These are phyloP conservation scores for Gossypium laxum DNA, from an alignment of 441 rosid species.

Conservation along the genomic window DNA sequence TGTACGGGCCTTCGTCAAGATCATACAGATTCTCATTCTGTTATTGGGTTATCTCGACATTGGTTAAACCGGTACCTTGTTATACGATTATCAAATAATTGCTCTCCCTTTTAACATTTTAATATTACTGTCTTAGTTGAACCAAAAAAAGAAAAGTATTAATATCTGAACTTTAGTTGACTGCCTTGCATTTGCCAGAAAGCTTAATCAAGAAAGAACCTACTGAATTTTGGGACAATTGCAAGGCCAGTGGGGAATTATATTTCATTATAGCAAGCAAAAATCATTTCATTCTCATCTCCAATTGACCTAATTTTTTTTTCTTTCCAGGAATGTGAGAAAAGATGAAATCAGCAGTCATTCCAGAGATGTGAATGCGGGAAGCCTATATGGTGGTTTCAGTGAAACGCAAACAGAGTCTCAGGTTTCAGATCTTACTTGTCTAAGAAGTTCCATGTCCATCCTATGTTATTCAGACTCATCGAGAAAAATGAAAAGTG, in stretches of 20 bases:
- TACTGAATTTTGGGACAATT: slow-evolving; percentile 2
- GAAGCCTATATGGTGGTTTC: slow-evolving; percentile 48
- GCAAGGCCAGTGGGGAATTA: background rate
- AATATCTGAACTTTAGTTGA: background rate
- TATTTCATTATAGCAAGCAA: background rate
- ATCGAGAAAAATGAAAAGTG: background rate
- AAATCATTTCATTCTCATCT: slow-evolving; percentile 3
- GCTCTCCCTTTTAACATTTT: background rate
- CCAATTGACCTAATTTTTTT: background rate
- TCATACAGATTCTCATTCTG: slow-evolving; percentile 40
- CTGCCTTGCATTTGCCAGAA: background rate
- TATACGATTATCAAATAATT: background rate
- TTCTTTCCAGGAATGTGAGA: slow-evolving; percentile 33
- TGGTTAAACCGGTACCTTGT: slow-evolving; percentile 58
- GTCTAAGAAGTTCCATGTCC: slow-evolving; percentile 3
- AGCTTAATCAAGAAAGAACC: slow-evolving; percentile 3
- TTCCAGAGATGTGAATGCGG: slow-evolving; percentile 26
- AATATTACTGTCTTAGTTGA: background rate
- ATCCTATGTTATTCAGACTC: background rate
- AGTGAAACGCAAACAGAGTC: slow-evolving; percentile 98
- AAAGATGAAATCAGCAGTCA: slow-evolving; percentile 34
- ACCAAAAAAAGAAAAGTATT: too few relatives aligned
- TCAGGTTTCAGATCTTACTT: slow-evolving; percentile 48
- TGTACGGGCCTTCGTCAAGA: slow-evolving; percentile 35
- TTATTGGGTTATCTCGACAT: slow-evolving; percentile 52